Conservation (phyloP, 768 basidiomycete species). For the Panaeolus papilionaceus region DNA sequence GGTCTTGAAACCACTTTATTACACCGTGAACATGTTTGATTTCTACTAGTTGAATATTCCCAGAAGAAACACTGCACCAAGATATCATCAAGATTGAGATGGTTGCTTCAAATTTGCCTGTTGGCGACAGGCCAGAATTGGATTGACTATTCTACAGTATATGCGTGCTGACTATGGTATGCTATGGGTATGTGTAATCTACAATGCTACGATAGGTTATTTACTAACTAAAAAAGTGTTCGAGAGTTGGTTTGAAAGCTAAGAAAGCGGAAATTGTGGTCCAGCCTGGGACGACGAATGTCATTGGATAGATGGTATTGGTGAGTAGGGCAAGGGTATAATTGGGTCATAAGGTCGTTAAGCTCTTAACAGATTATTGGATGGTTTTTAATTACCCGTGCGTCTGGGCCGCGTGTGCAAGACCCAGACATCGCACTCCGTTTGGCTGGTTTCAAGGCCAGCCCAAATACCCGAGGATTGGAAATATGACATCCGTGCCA, state of each 20-base stretch:
- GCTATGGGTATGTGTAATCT: slow-evolving; percentile 4
- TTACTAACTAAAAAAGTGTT: neutral
- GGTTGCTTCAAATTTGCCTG: neutral
- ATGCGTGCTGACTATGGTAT: neutral
- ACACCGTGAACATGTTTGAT: neutral
- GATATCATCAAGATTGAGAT: neutral
- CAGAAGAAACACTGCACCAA: neutral
- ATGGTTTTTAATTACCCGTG: neutral
- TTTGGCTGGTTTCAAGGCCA: neutral
- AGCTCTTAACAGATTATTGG: neutral
- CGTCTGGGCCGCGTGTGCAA: neutral
- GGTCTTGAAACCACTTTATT: neutral
- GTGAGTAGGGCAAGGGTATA: neutral
- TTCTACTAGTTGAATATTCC: neutral
- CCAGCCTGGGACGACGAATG: neutral
- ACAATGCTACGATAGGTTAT: neutral
- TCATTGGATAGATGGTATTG: neutral
- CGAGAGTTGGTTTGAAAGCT: neutral
- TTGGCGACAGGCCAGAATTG: neutral
- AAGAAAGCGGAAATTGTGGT: neutral
- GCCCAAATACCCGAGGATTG: neutral
- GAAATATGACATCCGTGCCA: neutral
- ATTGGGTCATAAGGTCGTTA: neutral
- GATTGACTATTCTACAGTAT: neutral
- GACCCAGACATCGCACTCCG: neutral